Base-by-base conservation (phyloP, 116 monocot genomes). In the Zostera marina region DNA sequence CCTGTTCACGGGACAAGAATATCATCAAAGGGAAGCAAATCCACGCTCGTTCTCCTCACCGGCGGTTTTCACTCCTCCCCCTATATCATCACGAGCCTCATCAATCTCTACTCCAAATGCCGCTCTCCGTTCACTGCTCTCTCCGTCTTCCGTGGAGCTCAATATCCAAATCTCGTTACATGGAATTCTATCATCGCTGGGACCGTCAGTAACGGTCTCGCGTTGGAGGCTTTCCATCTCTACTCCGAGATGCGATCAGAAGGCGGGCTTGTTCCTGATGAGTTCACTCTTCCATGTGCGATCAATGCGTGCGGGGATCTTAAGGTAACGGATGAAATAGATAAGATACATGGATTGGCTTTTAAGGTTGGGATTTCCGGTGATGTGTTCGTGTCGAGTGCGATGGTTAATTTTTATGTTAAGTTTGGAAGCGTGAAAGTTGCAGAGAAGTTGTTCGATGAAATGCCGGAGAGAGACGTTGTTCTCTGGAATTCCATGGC, bases 401-500 rank as follows among this genome's bases (percentile, higher is more conserved):
- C 81, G 11, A 39, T 81, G 55, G 48, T 76, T 22, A 56, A 43
- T 21, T 53, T 47, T 4, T 76, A 65, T 13, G 45, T 77, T 8
- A 73, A 61, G 55, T 41, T 72, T 12, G 70, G 63, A 3, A 24
- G 62, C 24, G 47, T 53, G 22, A 65, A 57, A 16, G 64, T 73
- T 5, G 76, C 81, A 7, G 48, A 41, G 20, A 63, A 17, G 70
- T 38, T 71, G 57, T 81, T 81, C 56, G 76, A 68, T 6, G 63
- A 57, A 54, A 70, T 70, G 70, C 63, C 63, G 8, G 26, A 58
- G 0, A 56, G 73, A 38, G 81, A 81, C 42, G 76, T 81, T 13
- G 81, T 77, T 15, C 67, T 81, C 2, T 81, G 81, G 81, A 81
- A 81, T 24, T 65, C 81, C 11, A 72, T 77, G 74, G 74, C 77